Evolutionary conservation across 108 stramenopile species (phyloP).

Genomic region (Nitzschia putrida): DNA sequence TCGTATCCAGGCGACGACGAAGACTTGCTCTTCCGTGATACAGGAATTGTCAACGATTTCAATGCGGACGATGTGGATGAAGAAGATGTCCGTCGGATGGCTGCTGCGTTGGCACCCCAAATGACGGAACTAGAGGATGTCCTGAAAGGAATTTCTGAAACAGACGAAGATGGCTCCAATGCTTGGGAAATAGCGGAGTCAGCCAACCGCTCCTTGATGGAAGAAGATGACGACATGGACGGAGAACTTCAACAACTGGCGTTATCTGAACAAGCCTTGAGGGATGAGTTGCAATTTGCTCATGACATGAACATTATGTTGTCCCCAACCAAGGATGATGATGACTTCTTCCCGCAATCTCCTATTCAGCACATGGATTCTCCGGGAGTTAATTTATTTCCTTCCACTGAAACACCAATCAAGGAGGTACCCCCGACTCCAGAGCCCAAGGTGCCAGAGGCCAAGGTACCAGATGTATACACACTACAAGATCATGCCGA

Average conservation of each 20-base stretch:
- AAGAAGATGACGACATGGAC: slow-evolving; percentile 52
- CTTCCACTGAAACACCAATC: slow-evolving; percentile 3
- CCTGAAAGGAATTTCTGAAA: slow-evolving; percentile 28
- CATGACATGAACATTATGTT: slow-evolving; percentile 25
- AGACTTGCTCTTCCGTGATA: neutral
- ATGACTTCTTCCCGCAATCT: slow-evolving; percentile 8
- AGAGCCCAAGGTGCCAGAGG: neutral
- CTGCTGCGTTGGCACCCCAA: slow-evolving; percentile 40
- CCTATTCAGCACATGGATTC: neutral
- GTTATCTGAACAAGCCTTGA: slow-evolving; percentile 30
- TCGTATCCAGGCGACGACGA: neutral
- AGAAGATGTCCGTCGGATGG: slow-evolving; percentile 42
- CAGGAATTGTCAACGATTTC: neutral
- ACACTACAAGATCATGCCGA: slow-evolving; percentile 50
- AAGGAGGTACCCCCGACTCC: neutral
- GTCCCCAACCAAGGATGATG: slow-evolving; percentile 12
- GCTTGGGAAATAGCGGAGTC: slow-evolving; percentile 12
- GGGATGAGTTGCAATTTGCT: slow-evolving; percentile 38
- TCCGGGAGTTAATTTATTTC: neutral
- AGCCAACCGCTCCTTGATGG: slow-evolving; percentile 20
- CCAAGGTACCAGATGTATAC: slow-evolving; percentile 16
- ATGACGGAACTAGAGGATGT: slow-evolving; percentile 40
- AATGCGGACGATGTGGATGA: slow-evolving; percentile 2
- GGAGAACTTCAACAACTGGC: slow-evolving; percentile 32
- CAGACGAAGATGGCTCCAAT: slow-evolving; percentile 11